Percentiles rank a stretch among this genome's conserved stretches.
Evolutionary conservation across 306 rosid species (phyloP).

Genomic region (Fagus sylvatica): DNA sequence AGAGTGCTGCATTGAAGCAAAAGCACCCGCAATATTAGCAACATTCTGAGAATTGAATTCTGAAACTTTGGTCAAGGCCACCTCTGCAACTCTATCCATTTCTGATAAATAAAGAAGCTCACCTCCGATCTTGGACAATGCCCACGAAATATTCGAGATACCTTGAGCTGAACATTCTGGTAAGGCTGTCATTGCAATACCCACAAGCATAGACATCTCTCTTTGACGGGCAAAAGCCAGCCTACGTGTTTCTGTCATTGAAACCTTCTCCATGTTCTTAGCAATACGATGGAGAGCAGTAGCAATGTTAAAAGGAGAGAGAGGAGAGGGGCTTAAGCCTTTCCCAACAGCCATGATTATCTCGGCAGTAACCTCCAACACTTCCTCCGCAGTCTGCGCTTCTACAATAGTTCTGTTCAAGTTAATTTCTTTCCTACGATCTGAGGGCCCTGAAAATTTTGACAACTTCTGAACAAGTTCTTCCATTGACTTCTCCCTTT

Average conservation of each 20-base stretch:
- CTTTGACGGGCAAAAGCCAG: conserved; percentile 80
- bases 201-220: conserved; percentile 92
- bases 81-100: conserved; percentile 93
- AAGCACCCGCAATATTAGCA: conserved; percentile 88
- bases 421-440: conserved; percentile 73
- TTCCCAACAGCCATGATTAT: conserved; percentile 75
- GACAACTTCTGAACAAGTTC: conserved; percentile 65
- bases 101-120: conserved; percentile 84
- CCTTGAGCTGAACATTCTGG: conserved; percentile 94
- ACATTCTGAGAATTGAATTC: conserved; percentile 88
- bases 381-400: conserved; percentile 83
- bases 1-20: conserved; percentile 93
- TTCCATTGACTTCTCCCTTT: conserved; percentile 61
- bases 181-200: conserved; percentile 77
- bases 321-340: conserved; percentile 90
- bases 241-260: conserved; percentile 66
- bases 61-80: conserved; percentile 68
- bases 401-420: conserved; percentile 69
- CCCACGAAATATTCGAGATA: conserved; percentile 86
- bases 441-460: conserved; percentile 76
- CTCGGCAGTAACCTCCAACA: conserved; percentile 71
- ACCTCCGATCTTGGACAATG: conserved; percentile 89
- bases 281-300: conserved; percentile 95
- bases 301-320: conserved; percentile 87
- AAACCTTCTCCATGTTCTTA: conserved; percentile 85